phyloP scores from a whole-genome alignment of 495 filamentous ascomycete genomes.

The Pseudoneurospora amorphoporcata region DNA sequence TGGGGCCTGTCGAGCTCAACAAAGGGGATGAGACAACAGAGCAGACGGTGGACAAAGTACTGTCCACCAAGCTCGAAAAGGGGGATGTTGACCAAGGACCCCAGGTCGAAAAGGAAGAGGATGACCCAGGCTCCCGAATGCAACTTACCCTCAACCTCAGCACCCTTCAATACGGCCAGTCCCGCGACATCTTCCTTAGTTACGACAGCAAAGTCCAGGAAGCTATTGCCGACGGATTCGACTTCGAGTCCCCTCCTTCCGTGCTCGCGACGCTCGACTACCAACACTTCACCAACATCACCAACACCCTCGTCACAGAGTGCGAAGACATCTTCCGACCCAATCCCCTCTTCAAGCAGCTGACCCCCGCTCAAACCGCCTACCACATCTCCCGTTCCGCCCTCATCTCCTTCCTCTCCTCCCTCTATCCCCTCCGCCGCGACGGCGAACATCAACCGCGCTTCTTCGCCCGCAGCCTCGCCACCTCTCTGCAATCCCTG shows the following conservation, averaged over 20 bases:
- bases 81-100: no score
- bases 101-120: background rate
- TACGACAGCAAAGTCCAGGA: background rate
- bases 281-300: conserved; percentile 7
- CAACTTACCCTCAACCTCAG: conserved; percentile 25
- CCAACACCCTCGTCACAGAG: background rate
- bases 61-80: background rate
- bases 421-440: conserved; percentile 16
- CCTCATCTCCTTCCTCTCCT: conserved; percentile 29
- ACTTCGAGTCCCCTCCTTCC: background rate
- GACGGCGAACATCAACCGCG: conserved; percentile 19
- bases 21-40: conserved; percentile 18
- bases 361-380: conserved; percentile 18
- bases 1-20: conserved; percentile 8
- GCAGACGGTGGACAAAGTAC: conserved; percentile 13
- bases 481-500: conserved; percentile 2
- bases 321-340: conserved; percentile 3
- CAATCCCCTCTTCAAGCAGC: background rate
- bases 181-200: conserved; percentile 33
- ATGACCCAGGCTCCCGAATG: background rate
- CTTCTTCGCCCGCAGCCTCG: conserved; percentile 21
- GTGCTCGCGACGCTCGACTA: conserved; percentile 25
- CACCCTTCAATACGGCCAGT: conserved; percentile 38
- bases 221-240: background rate
- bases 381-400: conserved; percentile 35